Evolutionary conservation across 192 early-diverging fungal genomes (phyloP).

Genomic region (Gaertneriomyces semiglobifer): DNA sequence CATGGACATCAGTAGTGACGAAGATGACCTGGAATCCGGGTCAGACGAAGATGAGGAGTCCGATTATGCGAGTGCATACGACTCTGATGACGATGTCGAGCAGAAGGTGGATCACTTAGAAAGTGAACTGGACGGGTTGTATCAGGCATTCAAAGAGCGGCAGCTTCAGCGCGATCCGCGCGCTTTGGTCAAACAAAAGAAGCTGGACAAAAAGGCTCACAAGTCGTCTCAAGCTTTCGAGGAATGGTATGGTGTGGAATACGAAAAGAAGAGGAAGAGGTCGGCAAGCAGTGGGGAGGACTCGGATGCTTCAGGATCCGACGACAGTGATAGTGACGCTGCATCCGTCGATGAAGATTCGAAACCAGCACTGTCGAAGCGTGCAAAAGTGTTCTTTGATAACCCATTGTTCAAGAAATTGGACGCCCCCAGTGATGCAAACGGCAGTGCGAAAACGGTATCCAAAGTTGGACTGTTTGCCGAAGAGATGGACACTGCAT

Average conservation of each 20-base stretch:
- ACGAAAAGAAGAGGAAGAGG: constrained; percentile 38
- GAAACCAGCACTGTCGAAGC: constrained; percentile 58
- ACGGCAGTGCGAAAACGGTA: constrained; percentile 6
- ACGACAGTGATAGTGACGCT: constrained; percentile 46
- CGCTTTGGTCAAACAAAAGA: constrained; percentile 53
- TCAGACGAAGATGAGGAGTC: constrained; percentile 39
- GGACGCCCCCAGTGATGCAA: constrained; percentile 11
- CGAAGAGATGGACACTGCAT: constrained; percentile 31
- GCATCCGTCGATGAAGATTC: constrained; percentile 11
- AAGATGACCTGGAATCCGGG: constrained; percentile 29
- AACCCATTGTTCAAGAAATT: constrained; percentile 83
- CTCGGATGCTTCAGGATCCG: constrained; percentile 30
- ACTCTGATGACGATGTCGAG: constrained; percentile 57
- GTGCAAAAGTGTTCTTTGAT: constrained; percentile 92
- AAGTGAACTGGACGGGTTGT: constrained; percentile 57
- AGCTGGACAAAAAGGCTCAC: constrained; percentile 43
- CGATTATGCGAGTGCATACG: constrained; percentile 8
- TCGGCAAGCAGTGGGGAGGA: constrained; percentile 19
- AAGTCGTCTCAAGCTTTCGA: constrained; percentile 54
- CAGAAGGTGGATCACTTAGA: constrained; percentile 36
- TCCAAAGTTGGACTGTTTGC: constrained; percentile 23
- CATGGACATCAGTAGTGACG: constrained; percentile 36
- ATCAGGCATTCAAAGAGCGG: constrained; percentile 67
- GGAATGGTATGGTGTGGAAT: constrained; percentile 58
- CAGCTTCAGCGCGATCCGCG: constrained; percentile 74